phyloP scores from a whole-genome alignment of 495 filamentous ascomycete genomes.

The Haplographium delicatum region DNA sequence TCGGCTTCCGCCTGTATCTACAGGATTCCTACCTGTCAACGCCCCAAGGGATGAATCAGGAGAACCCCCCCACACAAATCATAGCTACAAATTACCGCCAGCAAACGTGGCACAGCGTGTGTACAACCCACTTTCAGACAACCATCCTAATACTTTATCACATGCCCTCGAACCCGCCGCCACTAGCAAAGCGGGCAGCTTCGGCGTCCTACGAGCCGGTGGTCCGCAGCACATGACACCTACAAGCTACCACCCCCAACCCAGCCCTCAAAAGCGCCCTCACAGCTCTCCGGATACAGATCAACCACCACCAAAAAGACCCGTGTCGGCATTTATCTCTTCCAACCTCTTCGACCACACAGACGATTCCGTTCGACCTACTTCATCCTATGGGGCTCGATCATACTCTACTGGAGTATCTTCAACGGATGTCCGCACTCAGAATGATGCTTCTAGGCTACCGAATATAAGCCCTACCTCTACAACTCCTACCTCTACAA shows the following conservation, averaged over 20 bases:
- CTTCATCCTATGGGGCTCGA: background rate
- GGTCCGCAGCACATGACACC: background rate
- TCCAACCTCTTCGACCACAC: background rate
- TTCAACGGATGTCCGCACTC: too few species aligned
- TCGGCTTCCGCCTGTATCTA: background rate
- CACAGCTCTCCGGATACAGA: background rate
- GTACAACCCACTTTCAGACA: background rate
- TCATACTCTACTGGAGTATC: too few species aligned
- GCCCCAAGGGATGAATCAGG: background rate
- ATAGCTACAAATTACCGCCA: background rate
- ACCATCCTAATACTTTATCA: background rate
- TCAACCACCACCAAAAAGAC: too few species aligned
- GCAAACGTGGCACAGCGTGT: background rate
- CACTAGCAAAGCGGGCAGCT: background rate
- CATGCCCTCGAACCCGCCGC: background rate
- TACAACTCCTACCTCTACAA: too few species aligned
- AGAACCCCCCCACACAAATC: background rate
- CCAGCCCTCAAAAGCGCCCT: background rate
- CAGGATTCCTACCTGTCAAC: background rate
- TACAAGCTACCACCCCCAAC: background rate
- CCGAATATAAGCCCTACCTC: too few species aligned
- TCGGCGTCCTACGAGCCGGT: background rate
- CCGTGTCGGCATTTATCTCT: background rate
- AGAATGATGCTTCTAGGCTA: too few species aligned
- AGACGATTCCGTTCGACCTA: too few species aligned